Evolutionary conservation across 2,329 filamentous ascomycete genomes (phyloP), one percentile per base, ranked within the genome.

Genomic region (Penicillium crustosum): DNA sequence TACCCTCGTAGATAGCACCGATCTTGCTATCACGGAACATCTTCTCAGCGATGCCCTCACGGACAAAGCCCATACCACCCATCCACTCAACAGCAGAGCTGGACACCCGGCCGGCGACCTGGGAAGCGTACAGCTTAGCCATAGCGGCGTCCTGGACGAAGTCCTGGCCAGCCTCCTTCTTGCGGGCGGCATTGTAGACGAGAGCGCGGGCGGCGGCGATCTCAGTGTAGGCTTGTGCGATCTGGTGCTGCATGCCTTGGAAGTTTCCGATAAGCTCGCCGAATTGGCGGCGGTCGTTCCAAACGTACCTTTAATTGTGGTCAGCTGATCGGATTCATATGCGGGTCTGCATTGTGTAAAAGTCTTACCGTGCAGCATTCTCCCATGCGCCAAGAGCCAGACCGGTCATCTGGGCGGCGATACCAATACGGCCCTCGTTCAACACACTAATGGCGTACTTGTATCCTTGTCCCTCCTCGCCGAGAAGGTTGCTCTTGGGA

Each of bases 231-330:
- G 92, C 89, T 79, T 99, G 94, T 2, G 94, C 94, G 62, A 99
- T 89, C 81, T 99, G 94, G 81, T 97, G 93, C 80, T 97, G 93
- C 94, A 99, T 97, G 70, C 92, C 93, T 79, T 99, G 94, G 84
- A 99, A 99, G 75, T 95, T 90, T 70, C 94, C 94, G 59, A 99
- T 88, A 54, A 96, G 85, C 72, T 91, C 83, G 66, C 94, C 93
- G 73, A 99, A 99, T 80, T 99, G 94, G 81, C 91, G 92, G 70
- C 94, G 90, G 81, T 99, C 94, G 78, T 97, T 97, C 92, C 92
- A 99, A 65, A 92, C 92, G 78, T 99, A 97, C 62, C 84, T 87
- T 60, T 49, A 7, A 13, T 10, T 6, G 6, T 21, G 19, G 49
- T 60, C 61, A 71, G 54, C 43, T 36, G 12, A 25, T 35, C 2